Conservation (phyloP, 2,329 filamentous ascomycete genomes). For the Cytospora chrysosperma region DNA sequence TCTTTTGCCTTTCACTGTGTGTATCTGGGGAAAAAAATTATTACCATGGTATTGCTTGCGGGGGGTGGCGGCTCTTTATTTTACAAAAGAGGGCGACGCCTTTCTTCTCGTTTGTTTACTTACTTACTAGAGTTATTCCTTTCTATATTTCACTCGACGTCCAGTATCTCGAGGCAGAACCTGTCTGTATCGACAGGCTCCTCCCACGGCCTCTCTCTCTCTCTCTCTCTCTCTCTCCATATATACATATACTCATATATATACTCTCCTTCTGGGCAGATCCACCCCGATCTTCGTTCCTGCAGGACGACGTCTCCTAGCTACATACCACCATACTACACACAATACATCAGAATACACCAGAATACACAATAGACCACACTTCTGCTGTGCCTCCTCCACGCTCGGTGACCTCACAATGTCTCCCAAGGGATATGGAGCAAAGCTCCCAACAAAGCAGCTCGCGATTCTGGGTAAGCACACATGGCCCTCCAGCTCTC, state of each 20-base stretch:
- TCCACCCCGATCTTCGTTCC: conserved; percentile 4
- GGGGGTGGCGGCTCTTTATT: conserved; percentile 14
- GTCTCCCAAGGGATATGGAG: conserved; percentile 34
- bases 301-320: conserved; percentile 15
- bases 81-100: background rate
- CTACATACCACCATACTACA: conserved; percentile 15
- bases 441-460: conserved; percentile 74
- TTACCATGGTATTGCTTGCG: conserved; percentile 1
- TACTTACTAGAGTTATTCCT: background rate
- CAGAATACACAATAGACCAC: conserved; percentile 18
- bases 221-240: too few relatives aligned
- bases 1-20: conserved; percentile 1
- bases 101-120: background rate
- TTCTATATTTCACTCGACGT: background rate
- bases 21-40: conserved; percentile 7
- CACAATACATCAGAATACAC: too few relatives aligned
- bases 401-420: conserved; percentile 20
- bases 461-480: conserved; percentile 72
- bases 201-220: background rate
- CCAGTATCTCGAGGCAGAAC: background rate
- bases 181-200: background rate
- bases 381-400: conserved; percentile 5
- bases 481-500: conserved; percentile 9
- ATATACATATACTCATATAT: too few relatives aligned
- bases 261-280: background rate